phyloP scores from a whole-genome alignment of 352 stramenopile genomes.

The Globisporangium camurandrum region DNA sequence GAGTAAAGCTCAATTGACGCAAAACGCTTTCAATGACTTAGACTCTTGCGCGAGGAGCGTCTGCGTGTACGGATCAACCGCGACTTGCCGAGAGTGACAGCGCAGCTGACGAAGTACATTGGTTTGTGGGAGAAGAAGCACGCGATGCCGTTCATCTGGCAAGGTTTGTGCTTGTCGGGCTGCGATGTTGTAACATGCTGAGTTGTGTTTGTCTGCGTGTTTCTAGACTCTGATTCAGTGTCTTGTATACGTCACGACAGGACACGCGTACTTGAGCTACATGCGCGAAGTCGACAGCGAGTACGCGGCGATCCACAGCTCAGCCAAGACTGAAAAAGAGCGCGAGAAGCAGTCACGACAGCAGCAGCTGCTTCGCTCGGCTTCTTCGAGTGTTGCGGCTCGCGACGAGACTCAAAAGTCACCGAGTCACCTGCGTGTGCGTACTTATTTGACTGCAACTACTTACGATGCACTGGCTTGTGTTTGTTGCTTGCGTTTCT shows the following conservation, averaged over 20 bases:
- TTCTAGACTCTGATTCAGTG: background rate
- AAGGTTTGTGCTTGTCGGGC: constrained; percentile 22
- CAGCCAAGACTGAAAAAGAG: constrained; percentile 8
- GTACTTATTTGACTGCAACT: background rate
- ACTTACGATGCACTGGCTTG: no score
- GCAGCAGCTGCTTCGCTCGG: constrained; percentile 2
- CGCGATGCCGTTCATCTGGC: constrained; percentile 23
- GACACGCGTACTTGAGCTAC: constrained; percentile 23
- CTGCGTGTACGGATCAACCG: constrained; percentile 27
- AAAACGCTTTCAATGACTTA: background rate
- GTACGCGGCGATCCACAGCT: constrained; percentile 7
- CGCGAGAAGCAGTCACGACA: constrained; percentile 5
- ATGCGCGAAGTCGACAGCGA: constrained; percentile 19
- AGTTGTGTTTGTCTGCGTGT: background rate
- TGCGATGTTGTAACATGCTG: no score
- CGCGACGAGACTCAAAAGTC: constrained; percentile 5
- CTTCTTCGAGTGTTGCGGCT: background rate
- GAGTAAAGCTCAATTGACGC: background rate
- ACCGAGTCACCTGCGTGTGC: constrained; percentile 9
- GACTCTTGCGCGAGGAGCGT: constrained; percentile 24
- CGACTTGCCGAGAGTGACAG: constrained; percentile 35
- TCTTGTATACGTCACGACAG: constrained; percentile 3
- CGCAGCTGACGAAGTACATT: constrained; percentile 27
- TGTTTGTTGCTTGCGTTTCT: no score
- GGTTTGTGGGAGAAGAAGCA: constrained; percentile 29